Base-by-base conservation (phyloP, 805 yeast genomes). In the Wickerhamomyces chaumierensis region DNA sequence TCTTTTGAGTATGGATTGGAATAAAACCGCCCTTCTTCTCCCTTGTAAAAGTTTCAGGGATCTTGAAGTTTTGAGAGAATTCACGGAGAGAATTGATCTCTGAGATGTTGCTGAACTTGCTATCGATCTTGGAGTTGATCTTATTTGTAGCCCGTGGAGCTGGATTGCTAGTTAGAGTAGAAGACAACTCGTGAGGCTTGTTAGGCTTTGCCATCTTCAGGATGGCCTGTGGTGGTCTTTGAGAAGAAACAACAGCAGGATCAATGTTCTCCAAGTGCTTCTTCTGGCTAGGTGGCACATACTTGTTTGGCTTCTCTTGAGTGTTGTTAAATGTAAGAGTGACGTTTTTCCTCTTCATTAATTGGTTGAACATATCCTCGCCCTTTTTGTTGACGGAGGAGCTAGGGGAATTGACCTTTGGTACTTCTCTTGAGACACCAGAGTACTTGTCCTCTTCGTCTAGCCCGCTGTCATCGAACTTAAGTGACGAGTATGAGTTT, bases 391-490 rank as follows among this genome's bases (percentile, higher is more conserved):
- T 31, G 39, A 33, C 20, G 25, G 25, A 18, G 16, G 18, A 29
- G n/a, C 38, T 28, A 2, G 38, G 25, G 21, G 32, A 36, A 19
- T 25, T 4, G 18, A 20, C 7, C 18, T 16, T 16, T 18, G 19
- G 33, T 7, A 16, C 35, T 28, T 15, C 18, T 40, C 55, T 51
- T 27, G 37, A 61, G 20, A 87, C 98, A 37, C 96, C 96, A 4
- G 96, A 86, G 55, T 88, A 92, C 60, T 83, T 83, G 58, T 88
- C 96, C 59, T 92, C 98, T 62, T 92, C 98, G 59, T 92, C 97
- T 48, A 84, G 48, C 15, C 94, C 95, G 42, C 82, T 73, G 53
- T 84, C 95, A 55, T 84, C 95, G 31, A 81, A 71, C 15, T 57
- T 52, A n/a, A n/a, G n/a, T n/a, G n/a, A n/a, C n/a, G n/a, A n/a